Conservation (phyloP, 805 yeast species). For the Schwanniomyces occidentalis region DNA sequence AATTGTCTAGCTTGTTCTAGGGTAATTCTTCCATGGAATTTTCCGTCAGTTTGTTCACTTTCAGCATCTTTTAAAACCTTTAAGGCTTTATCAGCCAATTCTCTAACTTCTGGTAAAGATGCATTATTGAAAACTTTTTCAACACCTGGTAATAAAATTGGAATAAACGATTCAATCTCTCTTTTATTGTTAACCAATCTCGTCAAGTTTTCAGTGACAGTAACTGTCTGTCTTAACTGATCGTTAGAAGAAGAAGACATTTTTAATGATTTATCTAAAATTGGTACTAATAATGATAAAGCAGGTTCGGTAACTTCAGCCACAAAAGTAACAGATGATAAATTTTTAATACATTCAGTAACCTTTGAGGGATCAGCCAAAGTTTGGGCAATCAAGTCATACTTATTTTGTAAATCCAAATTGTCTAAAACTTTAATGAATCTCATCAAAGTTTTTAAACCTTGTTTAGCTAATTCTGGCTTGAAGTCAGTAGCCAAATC, state of each 20-base stretch:
- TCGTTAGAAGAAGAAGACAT: conserved; percentile 91
- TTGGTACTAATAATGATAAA: conserved; percentile 85
- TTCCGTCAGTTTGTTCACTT: conserved; percentile 63
- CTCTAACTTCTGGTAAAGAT: conserved; percentile 94
- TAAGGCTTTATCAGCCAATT: conserved; percentile 84
- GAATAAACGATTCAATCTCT: conserved; percentile 87
- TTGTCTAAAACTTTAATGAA: conserved; percentile 87
- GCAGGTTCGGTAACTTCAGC: conserved; percentile 99
- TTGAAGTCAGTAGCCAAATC: conserved; percentile 93
- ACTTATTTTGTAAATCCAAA: conserved; percentile 85
- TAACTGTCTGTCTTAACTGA: conserved; percentile 93
- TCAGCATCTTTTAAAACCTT: conserved; percentile 81
- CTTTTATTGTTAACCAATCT: conserved; percentile 91
- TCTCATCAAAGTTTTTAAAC: conserved; percentile 64
- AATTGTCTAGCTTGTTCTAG: conserved; percentile 52
- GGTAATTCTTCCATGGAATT: conserved; percentile 73
- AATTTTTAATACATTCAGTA: conserved; percentile 82
- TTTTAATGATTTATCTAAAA: conserved; percentile 83
- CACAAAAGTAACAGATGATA: conserved; percentile 93
- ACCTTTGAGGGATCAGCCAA: conserved; percentile 88
- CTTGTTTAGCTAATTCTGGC: conserved; percentile 90
- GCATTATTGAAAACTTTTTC: conserved; percentile 86
- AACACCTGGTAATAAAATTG: conserved; percentile 87
- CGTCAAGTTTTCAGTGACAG: conserved; percentile 92
- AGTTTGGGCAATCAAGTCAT: conserved; percentile 79